Conservation (phyloP, 306 rosid species). For the Benincasa hispida region DNA sequence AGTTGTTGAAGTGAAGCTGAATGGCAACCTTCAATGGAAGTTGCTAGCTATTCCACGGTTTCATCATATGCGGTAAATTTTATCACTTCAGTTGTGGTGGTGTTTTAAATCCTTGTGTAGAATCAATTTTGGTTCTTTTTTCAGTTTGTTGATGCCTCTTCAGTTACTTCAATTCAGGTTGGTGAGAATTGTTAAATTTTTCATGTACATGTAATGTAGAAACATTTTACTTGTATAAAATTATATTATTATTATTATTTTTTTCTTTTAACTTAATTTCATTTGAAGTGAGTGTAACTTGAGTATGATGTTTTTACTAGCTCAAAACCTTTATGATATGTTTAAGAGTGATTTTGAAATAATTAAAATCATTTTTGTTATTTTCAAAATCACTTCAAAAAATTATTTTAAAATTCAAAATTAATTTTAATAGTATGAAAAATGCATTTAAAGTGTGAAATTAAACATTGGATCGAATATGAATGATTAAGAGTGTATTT, state of each 20-base stretch:
- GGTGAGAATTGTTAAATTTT: not conserved
- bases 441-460: too few relatives aligned
- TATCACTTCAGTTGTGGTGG: not conserved
- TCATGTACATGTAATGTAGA: conserved; percentile 1
- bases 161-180: conserved; percentile 1
- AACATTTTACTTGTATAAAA: not conserved
- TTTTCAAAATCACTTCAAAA: too few relatives aligned
- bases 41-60: not conserved
- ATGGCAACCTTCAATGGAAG: not conserved
- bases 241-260: conserved; percentile 3
- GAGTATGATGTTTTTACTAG: not conserved
- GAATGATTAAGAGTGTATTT: too few relatives aligned
- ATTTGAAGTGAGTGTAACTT: not conserved
- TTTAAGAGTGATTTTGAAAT: too few relatives aligned
- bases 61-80: not conserved
- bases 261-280: not conserved
- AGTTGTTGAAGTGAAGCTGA: not conserved
- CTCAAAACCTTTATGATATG: not conserved
- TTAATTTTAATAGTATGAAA: too few relatives aligned
- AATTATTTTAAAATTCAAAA: too few relatives aligned
- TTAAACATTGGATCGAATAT: not conserved
- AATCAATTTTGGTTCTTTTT: conserved; percentile 28
- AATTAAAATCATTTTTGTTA: too few relatives aligned
- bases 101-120: conserved; percentile 28
- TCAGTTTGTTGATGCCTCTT: not conserved